Percentiles rank a stretch among this genome's conserved stretches.
phyloP scores from a whole-genome alignment of 306 rosid genomes.

The Sindora glabra region DNA sequence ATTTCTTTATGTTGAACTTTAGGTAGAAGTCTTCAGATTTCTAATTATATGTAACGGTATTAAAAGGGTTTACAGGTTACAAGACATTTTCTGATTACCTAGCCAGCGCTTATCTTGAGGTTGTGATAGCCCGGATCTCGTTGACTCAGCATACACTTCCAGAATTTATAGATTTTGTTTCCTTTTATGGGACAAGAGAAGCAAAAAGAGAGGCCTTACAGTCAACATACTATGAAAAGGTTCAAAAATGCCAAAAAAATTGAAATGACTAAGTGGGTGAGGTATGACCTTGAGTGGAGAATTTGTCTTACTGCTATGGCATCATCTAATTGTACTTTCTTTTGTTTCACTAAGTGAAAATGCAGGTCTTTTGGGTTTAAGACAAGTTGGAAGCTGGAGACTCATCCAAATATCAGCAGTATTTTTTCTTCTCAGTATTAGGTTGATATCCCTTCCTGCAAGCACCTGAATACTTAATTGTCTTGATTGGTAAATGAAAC shows the following conservation, averaged over 20 bases:
- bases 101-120: not conserved
- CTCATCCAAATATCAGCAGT: conserved; percentile 70
- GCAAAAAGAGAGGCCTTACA: not conserved
- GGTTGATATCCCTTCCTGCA: conserved; percentile 27
- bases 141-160: too few species aligned
- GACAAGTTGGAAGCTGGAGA: conserved; percentile 75
- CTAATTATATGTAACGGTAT: not conserved
- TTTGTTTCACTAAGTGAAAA: conserved; percentile 53
- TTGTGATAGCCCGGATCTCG: not conserved
- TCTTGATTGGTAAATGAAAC: not conserved
- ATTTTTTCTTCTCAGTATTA: conserved; percentile 74
- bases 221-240: too few species aligned
- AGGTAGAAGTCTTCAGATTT: not conserved
- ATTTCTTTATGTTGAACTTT: not conserved
- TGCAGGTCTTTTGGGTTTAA: conserved; percentile 89
- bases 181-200: not conserved
- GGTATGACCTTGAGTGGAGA: not conserved
- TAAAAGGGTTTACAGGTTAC: not conserved
- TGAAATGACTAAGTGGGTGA: too few species aligned
- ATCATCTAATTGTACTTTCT: conserved; percentile 3
- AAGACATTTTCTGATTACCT: not conserved
- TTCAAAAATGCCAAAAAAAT: too few species aligned
- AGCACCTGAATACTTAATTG: not conserved
- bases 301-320: not conserved
- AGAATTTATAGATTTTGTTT: too few species aligned